Percentiles rank a stretch among this genome's conserved stretches.
Conservation (phyloP, 2,329 filamentous ascomycete species). For the Fusarium sp. region DNA sequence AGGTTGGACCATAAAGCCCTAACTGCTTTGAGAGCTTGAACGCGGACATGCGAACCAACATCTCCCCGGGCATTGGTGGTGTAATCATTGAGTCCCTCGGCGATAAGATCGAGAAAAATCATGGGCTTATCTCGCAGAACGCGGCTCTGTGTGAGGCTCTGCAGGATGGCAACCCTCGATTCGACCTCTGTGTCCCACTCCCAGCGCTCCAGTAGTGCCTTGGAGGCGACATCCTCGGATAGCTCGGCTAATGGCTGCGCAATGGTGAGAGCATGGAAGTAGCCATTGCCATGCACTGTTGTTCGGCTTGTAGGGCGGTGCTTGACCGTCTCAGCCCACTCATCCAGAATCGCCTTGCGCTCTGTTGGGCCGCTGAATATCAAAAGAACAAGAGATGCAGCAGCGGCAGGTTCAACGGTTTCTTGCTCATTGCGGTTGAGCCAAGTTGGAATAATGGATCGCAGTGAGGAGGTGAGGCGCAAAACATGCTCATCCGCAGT, state of each 20-base stretch:
- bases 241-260: constrained; percentile 57
- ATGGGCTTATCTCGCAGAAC: constrained; percentile 56
- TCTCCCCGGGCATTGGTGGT: constrained; percentile 91
- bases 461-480: constrained; percentile 43
- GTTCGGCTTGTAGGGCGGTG: constrained; percentile 48
- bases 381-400: constrained; percentile 63
- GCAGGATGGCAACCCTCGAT: constrained; percentile 65
- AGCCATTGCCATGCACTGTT: constrained; percentile 58
- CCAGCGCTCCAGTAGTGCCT: constrained; percentile 66
- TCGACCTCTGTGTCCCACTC: constrained; percentile 61
- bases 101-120: constrained; percentile 59
- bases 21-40: constrained; percentile 83
- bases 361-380: constrained; percentile 54
- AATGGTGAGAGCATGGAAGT: constrained; percentile 65
- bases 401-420: constrained; percentile 60
- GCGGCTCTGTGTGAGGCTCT: constrained; percentile 62
- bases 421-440: constrained; percentile 63
- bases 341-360: constrained; percentile 54
- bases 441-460: constrained; percentile 56
- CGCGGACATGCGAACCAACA: constrained; percentile 85
- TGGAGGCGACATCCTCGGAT: constrained; percentile 51
- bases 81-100: constrained; percentile 83
- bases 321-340: constrained; percentile 60
- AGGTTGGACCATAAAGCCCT: constrained; percentile 67
- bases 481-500: constrained; percentile 11